Conservation (phyloP, 2,329 filamentous ascomycete genomes). For the Talaromyces marneffei region DNA sequence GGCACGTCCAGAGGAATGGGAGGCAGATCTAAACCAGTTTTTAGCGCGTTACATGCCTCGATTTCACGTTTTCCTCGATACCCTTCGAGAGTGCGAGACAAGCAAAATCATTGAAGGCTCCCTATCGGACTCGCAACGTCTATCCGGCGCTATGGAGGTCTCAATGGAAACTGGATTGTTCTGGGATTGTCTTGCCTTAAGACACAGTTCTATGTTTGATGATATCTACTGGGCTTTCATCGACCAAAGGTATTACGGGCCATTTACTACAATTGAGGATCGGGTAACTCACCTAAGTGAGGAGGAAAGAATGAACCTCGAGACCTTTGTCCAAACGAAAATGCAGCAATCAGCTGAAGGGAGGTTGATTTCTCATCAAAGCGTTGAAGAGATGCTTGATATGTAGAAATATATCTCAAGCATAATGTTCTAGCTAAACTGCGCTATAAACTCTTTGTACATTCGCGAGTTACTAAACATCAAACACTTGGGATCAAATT, state of each 20-base stretch:
- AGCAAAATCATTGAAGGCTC: slow-evolving; percentile 18
- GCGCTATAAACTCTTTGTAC: too few species aligned
- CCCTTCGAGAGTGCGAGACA: slow-evolving; percentile 21
- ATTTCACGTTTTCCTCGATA: slow-evolving; percentile 23
- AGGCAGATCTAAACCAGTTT: slow-evolving; percentile 22
- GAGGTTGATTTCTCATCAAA: slow-evolving; percentile 18
- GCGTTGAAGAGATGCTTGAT: slow-evolving; percentile 21
- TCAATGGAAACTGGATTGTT: slow-evolving; percentile 24
- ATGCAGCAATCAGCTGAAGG: slow-evolving; percentile 22
- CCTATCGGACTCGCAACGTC: slow-evolving; percentile 17
- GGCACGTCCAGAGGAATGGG: slow-evolving; percentile 25
- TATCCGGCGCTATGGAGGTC: slow-evolving; percentile 22
- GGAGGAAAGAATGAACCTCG: slow-evolving; percentile 22
- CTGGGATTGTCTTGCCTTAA: slow-evolving; percentile 25
- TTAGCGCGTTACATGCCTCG: slow-evolving; percentile 21
- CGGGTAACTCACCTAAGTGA: slow-evolving; percentile 19
- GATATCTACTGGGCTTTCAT: slow-evolving; percentile 28
- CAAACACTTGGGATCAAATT: too few species aligned
- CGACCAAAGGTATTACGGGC: slow-evolving; percentile 22
- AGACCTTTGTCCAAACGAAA: slow-evolving; percentile 22
- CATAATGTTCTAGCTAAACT: too few species aligned
- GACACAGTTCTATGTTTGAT: slow-evolving; percentile 25
- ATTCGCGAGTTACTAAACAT: too few species aligned
- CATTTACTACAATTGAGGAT: slow-evolving; percentile 23
- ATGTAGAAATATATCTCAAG: slow-evolving; percentile 10